Base-by-base conservation (phyloP, 2,329 filamentous ascomycete genomes). In the Colletotrichum sp. region DNA sequence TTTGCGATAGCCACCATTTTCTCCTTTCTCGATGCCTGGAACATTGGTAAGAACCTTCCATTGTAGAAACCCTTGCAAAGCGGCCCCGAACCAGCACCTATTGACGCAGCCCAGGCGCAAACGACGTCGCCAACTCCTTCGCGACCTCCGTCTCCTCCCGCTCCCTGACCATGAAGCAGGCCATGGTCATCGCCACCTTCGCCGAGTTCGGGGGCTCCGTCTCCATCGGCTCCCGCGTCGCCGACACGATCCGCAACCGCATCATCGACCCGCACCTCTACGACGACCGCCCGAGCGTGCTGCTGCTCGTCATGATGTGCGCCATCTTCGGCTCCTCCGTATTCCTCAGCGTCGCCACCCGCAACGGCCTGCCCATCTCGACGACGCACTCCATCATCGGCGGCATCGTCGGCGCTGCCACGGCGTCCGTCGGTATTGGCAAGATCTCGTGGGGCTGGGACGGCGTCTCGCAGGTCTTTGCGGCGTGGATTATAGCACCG, bases 21-120 rank as follows among this genome's bases (percentile, higher is more conserved):
- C 82, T 90, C 92, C 75, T 90, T 92, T 80, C 89, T 93, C 59
- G 92, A 93, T 82, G 91, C 91, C 71, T 93, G 90, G 90, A 93
- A 92, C 82, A 93, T 92, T 78, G 91, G 91, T 87, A 82, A 78
- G 93, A 93, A 93, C 16, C n/a, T 94, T 92, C 93, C 91, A 2
- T 94, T 93, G 5, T 88, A 93, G 52, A 94, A 93, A 75, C 83
- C 94, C 57, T 89, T n/a, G n/a, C n/a, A 4, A 49, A 49, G 12
- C n/a, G n/a, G 7, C 8, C 5, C 15, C 7, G 15, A 6, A 9
- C 8, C n/a, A 25, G 32, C 13, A 64, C 9, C 61, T 13, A 64
- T 19, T 32, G 27, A 52, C 32, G 1, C 4, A 16, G n/a, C 16
- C 22, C 34, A 88, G 87, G 86, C 78, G 88, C 88, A 79, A 89